These are phyloP conservation scores for Trametes villosa DNA, from an alignment of 768 basidiomycete genomes.

Conservation along the genomic window DNA sequence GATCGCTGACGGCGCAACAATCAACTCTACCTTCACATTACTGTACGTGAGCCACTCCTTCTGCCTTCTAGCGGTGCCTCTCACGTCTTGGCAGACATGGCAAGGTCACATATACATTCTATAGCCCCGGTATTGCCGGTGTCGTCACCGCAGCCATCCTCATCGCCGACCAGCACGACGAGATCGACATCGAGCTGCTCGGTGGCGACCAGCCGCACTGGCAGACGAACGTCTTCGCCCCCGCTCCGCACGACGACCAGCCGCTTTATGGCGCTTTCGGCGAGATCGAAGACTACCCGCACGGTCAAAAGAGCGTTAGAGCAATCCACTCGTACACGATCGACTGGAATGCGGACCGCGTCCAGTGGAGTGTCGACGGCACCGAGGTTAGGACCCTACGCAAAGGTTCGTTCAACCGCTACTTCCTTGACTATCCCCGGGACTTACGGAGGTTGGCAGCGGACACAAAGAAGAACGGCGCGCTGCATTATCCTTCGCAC, in stretches of 20 bases:
- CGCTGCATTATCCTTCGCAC: slow-evolving; percentile 42
- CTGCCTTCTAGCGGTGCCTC: no score
- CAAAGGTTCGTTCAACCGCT: slow-evolving; percentile 22
- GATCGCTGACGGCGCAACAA: slow-evolving; percentile 42
- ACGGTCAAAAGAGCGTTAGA: slow-evolving; percentile 19
- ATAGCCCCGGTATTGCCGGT: slow-evolving; percentile 39
- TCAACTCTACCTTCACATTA: slow-evolving; percentile 45
- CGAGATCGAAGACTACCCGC: slow-evolving; percentile 35
- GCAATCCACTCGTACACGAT: slow-evolving; percentile 42
- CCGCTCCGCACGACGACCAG: slow-evolving; percentile 32
- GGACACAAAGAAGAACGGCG: slow-evolving; percentile 40
- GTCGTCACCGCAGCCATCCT: slow-evolving; percentile 47
- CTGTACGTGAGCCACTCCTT: slow-evolving; percentile 32
- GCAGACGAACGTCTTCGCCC: slow-evolving; percentile 49
- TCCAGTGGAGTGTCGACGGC: slow-evolving; percentile 48
- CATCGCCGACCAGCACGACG: slow-evolving; percentile 39
- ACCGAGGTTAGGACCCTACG: slow-evolving; percentile 37
- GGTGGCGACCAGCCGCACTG: slow-evolving; percentile 43
- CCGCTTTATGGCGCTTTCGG: slow-evolving; percentile 46
- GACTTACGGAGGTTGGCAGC: slow-evolving; percentile 22
- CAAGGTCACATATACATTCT: slow-evolving; percentile 40
- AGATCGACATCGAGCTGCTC: slow-evolving; percentile 49
- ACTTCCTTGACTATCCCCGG: no score
- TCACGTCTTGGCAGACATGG: slow-evolving; percentile 35
- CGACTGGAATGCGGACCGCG: slow-evolving; percentile 44